These are phyloP conservation scores for Chondrus crispus DNA, from an alignment of 23 red algal genomes.

Conservation along the genomic window DNA sequence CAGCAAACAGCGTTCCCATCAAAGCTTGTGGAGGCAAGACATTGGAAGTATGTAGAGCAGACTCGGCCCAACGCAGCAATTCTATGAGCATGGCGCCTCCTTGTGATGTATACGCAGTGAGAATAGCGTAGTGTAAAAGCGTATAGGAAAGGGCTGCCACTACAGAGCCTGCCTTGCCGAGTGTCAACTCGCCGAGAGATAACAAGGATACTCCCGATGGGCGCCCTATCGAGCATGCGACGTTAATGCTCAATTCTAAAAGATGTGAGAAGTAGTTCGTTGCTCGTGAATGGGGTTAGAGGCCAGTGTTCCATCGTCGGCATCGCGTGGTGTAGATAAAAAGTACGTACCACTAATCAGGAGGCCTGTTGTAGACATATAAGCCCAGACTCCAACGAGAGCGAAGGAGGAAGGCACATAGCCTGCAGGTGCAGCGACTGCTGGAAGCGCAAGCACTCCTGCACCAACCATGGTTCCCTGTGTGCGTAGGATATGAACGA, in stretches of 20 bases:
- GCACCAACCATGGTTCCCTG: constrained; percentile 89
- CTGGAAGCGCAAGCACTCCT: constrained; percentile 82
- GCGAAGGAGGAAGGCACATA: constrained; percentile 55
- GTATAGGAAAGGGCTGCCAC: constrained; percentile 43
- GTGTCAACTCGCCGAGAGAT: constrained; percentile 52
- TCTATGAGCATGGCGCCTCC: constrained; percentile 56
- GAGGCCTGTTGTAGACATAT: constrained; percentile 47
- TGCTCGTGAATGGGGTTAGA: background rate
- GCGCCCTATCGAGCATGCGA: constrained; percentile 42
- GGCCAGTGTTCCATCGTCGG: background rate
- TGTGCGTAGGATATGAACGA: background rate
- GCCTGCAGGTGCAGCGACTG: constrained; percentile 45
- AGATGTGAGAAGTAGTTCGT: background rate
- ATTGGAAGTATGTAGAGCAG: too few species aligned
- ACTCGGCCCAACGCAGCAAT: background rate
- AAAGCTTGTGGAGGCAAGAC: too few species aligned
- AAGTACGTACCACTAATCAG: constrained; percentile 58
- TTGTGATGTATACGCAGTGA: constrained; percentile 77
- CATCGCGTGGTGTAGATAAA: background rate
- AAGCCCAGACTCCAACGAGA: constrained; percentile 54
- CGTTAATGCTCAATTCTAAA: constrained; percentile 50
- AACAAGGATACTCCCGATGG: constrained; percentile 42
- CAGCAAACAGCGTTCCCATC: background rate
- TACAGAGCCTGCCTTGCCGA: constrained; percentile 22
- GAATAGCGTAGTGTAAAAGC: constrained; percentile 59